Evolutionary conservation across 148 eudicot species (phyloP), one percentile per base, ranked within the genome.

Genomic region (Pharnaceum exiguum): DNA sequence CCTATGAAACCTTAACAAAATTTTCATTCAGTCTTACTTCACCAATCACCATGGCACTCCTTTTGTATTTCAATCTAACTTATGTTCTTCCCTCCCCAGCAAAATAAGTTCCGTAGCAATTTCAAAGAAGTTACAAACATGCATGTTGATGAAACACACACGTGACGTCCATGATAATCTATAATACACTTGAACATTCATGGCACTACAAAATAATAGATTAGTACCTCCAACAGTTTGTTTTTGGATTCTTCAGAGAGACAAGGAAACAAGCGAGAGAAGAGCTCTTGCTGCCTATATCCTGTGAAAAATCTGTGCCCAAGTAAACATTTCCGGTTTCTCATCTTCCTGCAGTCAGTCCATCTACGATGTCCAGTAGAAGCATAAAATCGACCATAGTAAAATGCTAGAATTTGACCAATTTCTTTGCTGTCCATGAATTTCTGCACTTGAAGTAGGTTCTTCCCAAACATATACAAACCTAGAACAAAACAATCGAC

Each of bases 301-400:
- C 89, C 89, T 46, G 76, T 79, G 65, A 90, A 90, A 38, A 90
- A 69, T 68, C 66, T 81, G 59, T 76, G 79, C 45, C 95, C 95
- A 47, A 56, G 57, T 1, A 74, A 76, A 71, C 88, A 73, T 62
- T 60, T 83, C 66, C 46, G 77, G 82, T 65, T 78, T 68, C 76
- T 81, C 73, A 69, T 71, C 69, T 78, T 90, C 53, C 86, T 64
- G 35, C 86, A 68, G 38, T 75, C 84, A 26, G 84, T 73, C 95
- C 95, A 90, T 74, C 81, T 83, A 40, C 40, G 57, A 57, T 79
- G 78, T 43, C 51, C 77, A 28, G 35, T 37, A 7, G 88, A 75
- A 44, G 71, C 71, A 43, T 73, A 86, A 65, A 86, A 89, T 24
- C 47, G 55, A 46, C 90, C 85, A 59, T 86, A 89, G 45, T 86